Evolutionary conservation across 441 rosid species (phyloP).

Genomic region (Cnidoscolus chayamansa): DNA sequence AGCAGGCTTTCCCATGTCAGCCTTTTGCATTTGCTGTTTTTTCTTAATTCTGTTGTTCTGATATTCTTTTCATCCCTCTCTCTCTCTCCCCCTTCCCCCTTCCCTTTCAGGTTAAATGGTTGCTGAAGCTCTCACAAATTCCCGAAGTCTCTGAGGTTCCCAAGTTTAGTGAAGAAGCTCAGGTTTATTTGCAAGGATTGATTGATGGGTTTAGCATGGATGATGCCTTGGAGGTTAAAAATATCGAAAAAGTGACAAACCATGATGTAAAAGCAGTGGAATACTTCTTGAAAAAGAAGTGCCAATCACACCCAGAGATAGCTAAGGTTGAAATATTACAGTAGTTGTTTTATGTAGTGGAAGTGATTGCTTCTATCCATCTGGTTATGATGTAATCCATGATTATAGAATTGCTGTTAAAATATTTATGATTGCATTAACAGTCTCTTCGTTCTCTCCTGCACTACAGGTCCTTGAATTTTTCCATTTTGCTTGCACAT

Average conservation of each 20-base stretch:
- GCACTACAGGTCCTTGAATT: conserved; percentile 73
- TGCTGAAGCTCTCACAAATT: conserved; percentile 77
- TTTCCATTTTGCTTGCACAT: conserved; percentile 95
- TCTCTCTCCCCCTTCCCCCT: too few relatives aligned
- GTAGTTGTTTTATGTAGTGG: conserved; percentile 5
- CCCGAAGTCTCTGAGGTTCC: conserved; percentile 77
- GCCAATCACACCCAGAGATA: conserved; percentile 74
- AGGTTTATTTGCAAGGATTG: conserved; percentile 54
- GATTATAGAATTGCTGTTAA: background rate
- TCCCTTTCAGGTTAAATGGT: conserved; percentile 68
- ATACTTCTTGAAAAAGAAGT: conserved; percentile 85
- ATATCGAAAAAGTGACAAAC: conserved; percentile 79
- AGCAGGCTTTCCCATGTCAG: background rate
- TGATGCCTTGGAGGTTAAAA: conserved; percentile 80
- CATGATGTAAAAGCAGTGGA: conserved; percentile 98
- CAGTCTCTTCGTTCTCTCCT: background rate
- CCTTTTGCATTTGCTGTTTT: too few relatives aligned
- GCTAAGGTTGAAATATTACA: conserved; percentile 51
- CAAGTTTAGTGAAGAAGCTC: conserved; percentile 64
- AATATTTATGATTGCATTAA: background rate
- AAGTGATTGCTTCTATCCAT: background rate
- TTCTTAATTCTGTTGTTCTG: background rate
- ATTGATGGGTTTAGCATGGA: conserved; percentile 60
- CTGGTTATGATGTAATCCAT: background rate
- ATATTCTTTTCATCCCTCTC: background rate